Percentiles rank a stretch among this genome's conserved stretches.
Conservation (phyloP, 805 yeast genomes). For the Yarrowia yakushimensis region DNA sequence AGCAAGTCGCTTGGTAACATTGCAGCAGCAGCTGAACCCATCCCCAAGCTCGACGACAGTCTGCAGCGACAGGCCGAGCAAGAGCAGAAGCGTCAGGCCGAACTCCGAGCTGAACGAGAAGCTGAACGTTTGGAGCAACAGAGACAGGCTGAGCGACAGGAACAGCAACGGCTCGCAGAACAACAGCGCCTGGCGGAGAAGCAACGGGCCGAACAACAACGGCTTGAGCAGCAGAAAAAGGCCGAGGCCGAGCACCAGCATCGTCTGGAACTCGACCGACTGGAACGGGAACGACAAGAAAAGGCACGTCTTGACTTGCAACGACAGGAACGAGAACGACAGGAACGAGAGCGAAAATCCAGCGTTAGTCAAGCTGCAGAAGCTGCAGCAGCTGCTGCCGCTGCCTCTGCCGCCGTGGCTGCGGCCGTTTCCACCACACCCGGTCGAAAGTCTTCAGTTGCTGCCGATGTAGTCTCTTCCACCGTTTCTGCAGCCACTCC, state of each 20-base stretch:
- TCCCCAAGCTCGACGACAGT: background rate
- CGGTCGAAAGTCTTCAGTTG: background rate
- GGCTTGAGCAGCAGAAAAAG: background rate
- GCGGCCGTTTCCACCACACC: background rate
- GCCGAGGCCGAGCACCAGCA: slow-evolving; percentile 1
- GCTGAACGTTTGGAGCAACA: background rate
- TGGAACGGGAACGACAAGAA: slow-evolving; percentile 5
- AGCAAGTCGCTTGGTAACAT: slow-evolving; percentile 11
- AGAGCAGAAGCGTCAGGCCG: background rate
- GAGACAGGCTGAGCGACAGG: slow-evolving; percentile 14
- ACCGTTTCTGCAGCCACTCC: background rate
- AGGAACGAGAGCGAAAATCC: background rate
- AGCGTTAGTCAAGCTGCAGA: background rate
- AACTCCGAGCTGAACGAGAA: background rate
- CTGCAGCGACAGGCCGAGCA: background rate
- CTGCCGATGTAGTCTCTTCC: background rate
- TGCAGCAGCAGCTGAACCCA: background rate
- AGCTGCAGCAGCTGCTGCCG: slow-evolving; percentile 9
- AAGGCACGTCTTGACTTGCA: background rate
- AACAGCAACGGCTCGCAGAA: background rate
- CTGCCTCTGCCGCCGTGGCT: slow-evolving; percentile 5
- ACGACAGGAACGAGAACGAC: slow-evolving; percentile 6
- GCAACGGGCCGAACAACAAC: background rate
- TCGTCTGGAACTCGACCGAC: slow-evolving; percentile 2
- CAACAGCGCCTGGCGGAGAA: background rate